A percentile compares a stretch with the other conserved stretches of the same genome.
These are phyloP conservation scores for Trichoderma harzianum DNA, from an alignment of 2,329 filamentous ascomycete species.

Conservation along the genomic window DNA sequence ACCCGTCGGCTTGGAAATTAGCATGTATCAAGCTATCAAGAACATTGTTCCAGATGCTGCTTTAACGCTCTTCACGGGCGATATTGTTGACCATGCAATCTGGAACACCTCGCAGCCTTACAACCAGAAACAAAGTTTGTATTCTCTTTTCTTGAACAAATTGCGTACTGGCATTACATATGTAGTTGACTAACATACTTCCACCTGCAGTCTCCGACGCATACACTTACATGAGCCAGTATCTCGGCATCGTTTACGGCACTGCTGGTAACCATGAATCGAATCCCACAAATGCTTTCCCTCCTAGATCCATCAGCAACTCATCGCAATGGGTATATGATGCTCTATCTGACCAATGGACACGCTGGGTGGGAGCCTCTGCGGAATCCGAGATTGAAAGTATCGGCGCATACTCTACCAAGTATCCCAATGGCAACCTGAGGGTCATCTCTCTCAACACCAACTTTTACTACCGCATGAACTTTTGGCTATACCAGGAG, in stretches of 20 bases:
- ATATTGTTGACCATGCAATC: constrained; percentile 52
- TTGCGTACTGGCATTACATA: background rate
- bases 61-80: constrained; percentile 59
- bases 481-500: constrained; percentile 54
- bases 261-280: constrained; percentile 57
- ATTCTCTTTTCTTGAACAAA: background rate
- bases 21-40: constrained; percentile 52
- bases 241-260: constrained; percentile 46
- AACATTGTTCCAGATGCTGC: constrained; percentile 43
- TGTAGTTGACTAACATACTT: background rate
- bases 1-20: constrained; percentile 49
- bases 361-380: constrained; percentile 42
- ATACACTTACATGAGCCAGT: constrained; percentile 44
- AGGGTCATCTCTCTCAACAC: constrained; percentile 59
- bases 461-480: constrained; percentile 57
- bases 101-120: constrained; percentile 42
- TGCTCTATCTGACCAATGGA: constrained; percentile 45
- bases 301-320: constrained; percentile 37
- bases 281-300: constrained; percentile 51
- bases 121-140: constrained; percentile 32
- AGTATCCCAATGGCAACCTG: constrained; percentile 44
- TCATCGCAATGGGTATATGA: constrained; percentile 53
- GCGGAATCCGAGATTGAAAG: constrained; percentile 32
- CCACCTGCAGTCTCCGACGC: constrained; percentile 39
- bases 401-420: constrained; percentile 50